phyloP scores from a whole-genome alignment of 305 asterid species.

The Solanum hybrid region DNA sequence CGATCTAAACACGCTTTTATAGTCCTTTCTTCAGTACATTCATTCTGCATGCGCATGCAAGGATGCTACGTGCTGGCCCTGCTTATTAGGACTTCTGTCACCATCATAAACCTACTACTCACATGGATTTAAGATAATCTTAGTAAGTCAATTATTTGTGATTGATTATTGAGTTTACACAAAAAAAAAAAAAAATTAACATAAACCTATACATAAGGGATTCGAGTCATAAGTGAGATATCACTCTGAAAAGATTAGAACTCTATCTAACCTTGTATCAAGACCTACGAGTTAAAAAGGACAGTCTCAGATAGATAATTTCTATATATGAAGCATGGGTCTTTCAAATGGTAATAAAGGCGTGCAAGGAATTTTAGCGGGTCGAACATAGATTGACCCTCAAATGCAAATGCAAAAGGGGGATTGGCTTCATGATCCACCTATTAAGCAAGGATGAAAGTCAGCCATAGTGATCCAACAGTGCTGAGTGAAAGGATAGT shows the following conservation, averaged over 20 bases:
- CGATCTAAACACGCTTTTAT: background rate
- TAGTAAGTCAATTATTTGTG: background rate
- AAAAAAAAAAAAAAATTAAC: background rate
- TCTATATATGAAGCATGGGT: background rate
- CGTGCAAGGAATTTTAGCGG: too few species aligned
- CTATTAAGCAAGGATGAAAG: background rate
- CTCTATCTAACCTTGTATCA: background rate
- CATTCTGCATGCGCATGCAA: background rate
- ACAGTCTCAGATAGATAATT: background rate
- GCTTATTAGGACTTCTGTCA: background rate
- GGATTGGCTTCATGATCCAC: background rate
- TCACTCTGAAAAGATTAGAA: background rate
- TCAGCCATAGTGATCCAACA: background rate
- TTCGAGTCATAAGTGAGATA: background rate
- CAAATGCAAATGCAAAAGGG: background rate
- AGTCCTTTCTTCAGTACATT: background rate
- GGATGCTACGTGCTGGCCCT: background rate
- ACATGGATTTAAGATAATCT: background rate
- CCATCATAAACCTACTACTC: background rate
- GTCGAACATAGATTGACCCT: background rate
- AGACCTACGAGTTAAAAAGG: accelerated
- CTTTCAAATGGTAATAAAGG: background rate
- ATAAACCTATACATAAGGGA: background rate
- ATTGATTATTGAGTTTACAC: background rate
- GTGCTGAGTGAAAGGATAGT: background rate